Base-by-base conservation (phyloP, 768 basidiomycete species). In the Lentinula edodes region DNA sequence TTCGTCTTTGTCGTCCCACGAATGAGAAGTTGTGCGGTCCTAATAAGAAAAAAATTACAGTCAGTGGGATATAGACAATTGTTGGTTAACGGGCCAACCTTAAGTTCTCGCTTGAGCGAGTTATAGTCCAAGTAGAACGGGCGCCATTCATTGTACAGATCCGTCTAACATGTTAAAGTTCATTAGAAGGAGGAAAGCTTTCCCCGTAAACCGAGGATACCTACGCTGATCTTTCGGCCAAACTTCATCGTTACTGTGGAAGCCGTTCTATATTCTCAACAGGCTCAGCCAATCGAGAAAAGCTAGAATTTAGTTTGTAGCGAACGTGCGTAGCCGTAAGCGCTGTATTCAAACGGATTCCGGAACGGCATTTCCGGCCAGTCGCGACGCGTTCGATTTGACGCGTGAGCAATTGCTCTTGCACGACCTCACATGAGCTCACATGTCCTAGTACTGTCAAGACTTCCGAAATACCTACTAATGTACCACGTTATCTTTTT, bases 51-150 rank as follows among this genome's bases (percentile, higher is more conserved):
- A 9, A 34, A 6, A 42, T 20, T 16, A 9, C 32, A 23, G 10
- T 13, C 20, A 18, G 18, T 5, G 15, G 5, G 46, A 18, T 20
- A 35, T 9, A 28, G 55, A 62, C 13, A 10, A 32, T 34, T 1
- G 15, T 36, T 5, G 56, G 16, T 16, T 32, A 39, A 3, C 3
- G 28, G 51, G 41, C 62, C 32, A 42, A 63, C 90, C 80, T 98
- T 97, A 66, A 98, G 85, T 65, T 92, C 89, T 59, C 91, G 90
- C 75, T 98, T 98, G 48, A 98, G 80, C 7, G 80, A 78, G 67
- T 90, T 91, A 68, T 98, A 98, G 75, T 95, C 85, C 61, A 98
- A 82, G 70, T 98, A 98, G 68, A 88, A 90, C 2, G 89, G 89
- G 18, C 87, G 82, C 95, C 95, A 97, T 80, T 93, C 95, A 65